Base-by-base conservation (phyloP, 345 rosid genomes). In the Eucalyptus pauciflora region DNA sequence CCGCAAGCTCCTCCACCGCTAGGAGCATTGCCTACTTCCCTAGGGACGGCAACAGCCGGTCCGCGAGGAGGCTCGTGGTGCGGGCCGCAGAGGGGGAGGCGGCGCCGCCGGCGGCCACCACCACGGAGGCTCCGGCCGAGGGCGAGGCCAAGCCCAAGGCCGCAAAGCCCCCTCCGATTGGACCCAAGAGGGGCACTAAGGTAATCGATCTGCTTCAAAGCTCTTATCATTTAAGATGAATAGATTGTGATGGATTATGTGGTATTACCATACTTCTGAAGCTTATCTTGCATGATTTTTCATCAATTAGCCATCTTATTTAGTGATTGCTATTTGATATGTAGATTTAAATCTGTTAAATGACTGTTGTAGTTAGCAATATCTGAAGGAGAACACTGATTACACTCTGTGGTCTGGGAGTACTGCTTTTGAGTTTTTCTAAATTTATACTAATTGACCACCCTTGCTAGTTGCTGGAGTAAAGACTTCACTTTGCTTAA, bases 141-240 rank as follows among this genome's bases (percentile, higher is more conserved):
- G 88, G 46, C 29, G 88, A 67, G 50, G 86, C 43, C 22, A 79
- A 71, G 86, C 89, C 89, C 60, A 89, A 89, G 88, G 86, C 90
- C 20, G 86, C 88, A 80, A 90, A 90, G 86, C 91, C 91, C n/a
- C 91, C 91, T 71, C 91, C 91, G 41, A 88, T 90, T 54, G 91
- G 91, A 13, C 91, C 91, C 88, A 90, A 90, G 91, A 90, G 91
- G 86, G 91, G 91, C 50, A 67, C 90, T 67, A 88, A 86, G 91
- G 91, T 90, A 88, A 25, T 33, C 37, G 31, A 60, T 52, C 6
- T 50, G 20, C 29, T 46, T 48, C 51, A 9, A 16, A 81, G 49
- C 60, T 43, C 71, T 86, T 33, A 7, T 43, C n/a, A 41, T 56
- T 50, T 25, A 60, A 87, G 88, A 29, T 45, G 67, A 16, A 45